A percentile compares a stretch with the other conserved stretches of the same genome.
phyloP scores from a whole-genome alignment of 176 grass and related monocot genomes.

The Oryza brachyantha region DNA sequence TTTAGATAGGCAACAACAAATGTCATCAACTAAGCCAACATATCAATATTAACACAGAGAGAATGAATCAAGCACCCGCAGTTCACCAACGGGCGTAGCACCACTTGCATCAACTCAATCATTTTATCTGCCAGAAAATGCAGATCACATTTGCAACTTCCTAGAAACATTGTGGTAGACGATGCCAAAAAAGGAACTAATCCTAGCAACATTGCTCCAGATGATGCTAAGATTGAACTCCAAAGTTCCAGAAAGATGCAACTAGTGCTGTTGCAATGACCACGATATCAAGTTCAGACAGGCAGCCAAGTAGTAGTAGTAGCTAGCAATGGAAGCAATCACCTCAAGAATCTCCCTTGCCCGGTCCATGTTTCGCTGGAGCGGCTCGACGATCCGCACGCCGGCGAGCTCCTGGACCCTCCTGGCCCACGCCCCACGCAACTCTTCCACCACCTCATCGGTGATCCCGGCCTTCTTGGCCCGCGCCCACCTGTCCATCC shows the following conservation, averaged over 20 bases:
- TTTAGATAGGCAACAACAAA: not conserved
- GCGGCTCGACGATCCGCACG: conserved; percentile 59
- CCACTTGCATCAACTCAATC: not conserved
- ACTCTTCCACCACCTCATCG: conserved; percentile 46
- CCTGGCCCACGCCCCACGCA: conserved; percentile 37
- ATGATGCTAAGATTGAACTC: not conserved
- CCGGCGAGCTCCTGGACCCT: conserved; percentile 44
- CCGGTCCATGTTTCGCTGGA: conserved; percentile 62
- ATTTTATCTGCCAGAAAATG: not conserved
- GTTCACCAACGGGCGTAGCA: not conserved
- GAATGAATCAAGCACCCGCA: not conserved
- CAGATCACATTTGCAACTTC: not conserved
- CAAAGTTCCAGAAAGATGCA: not conserved
- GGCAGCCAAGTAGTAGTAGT: not conserved
- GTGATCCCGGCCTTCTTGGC: conserved; percentile 75
- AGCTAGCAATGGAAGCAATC: not conserved
- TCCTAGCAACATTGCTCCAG: not conserved
- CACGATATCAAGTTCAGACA: not conserved
- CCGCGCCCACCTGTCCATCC: conserved; percentile 33
- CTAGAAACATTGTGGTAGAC: not conserved
- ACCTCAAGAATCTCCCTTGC: conserved; percentile 69
- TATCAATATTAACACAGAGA: not conserved
- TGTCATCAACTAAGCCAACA: not conserved
- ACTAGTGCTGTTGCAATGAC: not conserved
- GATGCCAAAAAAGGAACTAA: not conserved